Conservation (phyloP, 1,284 basidiomycete species). For the Puccinia hordei region DNA sequence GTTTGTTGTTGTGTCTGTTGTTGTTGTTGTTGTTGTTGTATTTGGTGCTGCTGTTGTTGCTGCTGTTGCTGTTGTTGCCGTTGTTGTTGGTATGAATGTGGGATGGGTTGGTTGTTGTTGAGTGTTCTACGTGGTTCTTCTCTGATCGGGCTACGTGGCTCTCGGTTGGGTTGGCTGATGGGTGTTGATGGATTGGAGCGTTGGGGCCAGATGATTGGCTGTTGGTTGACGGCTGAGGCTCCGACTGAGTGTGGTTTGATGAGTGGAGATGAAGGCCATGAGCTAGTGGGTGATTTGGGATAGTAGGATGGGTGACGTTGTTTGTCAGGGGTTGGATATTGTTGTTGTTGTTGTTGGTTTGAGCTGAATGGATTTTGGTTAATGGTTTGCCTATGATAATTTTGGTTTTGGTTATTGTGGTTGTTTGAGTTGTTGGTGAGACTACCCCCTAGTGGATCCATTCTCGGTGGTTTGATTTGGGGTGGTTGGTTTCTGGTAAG, state of each 20-base stretch:
- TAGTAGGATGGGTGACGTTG: neutral
- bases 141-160: slow-evolving; percentile 49
- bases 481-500: neutral
- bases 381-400: neutral
- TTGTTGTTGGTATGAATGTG: neutral
- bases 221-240: too few relatives aligned
- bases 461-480: neutral
- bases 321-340: too few relatives aligned
- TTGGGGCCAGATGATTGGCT: slow-evolving; percentile 31
- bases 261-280: too few relatives aligned
- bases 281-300: neutral
- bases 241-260: too few relatives aligned
- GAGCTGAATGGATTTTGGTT: neutral
- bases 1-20: neutral
- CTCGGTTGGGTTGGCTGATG: neutral
- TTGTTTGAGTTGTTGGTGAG: neutral
- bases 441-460: neutral
- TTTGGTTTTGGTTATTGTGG: neutral
- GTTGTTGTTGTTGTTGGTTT: neutral
- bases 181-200: slow-evolving; percentile 26
- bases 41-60: too few relatives aligned
- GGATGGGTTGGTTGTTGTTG: neutral
- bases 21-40: slow-evolving; percentile 18
- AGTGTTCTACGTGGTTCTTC: slow-evolving; percentile 25
- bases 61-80: too few relatives aligned